Evolutionary conservation across 2,329 filamentous ascomycete species (phyloP).

Genomic region (Neofusicoccum kwambonambiense): DNA sequence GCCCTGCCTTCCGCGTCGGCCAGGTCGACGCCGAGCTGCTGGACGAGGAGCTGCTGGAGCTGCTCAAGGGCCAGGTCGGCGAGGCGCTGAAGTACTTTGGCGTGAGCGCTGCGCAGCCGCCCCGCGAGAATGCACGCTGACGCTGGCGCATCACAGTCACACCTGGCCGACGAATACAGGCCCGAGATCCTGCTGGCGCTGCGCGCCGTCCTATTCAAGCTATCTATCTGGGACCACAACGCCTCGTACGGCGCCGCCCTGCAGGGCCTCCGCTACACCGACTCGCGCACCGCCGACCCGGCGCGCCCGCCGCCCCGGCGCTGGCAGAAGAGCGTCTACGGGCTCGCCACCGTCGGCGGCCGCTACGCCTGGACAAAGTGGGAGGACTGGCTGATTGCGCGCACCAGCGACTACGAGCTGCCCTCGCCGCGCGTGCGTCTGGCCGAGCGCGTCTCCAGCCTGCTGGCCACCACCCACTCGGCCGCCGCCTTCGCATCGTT

Average conservation of each 20-base stretch:
- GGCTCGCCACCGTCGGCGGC: conserved; percentile 80
- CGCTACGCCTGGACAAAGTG: conserved; percentile 89
- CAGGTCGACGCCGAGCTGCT: conserved; percentile 95
- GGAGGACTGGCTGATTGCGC: conserved; percentile 79
- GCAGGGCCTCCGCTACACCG: conserved; percentile 87
- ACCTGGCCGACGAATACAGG: conserved; percentile 82
- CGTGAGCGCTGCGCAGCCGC: conserved; percentile 42
- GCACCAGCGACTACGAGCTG: conserved; percentile 67
- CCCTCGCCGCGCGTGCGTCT: conserved; percentile 47
- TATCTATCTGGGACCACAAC: conserved; percentile 95
- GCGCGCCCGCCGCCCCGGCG: conserved; percentile 67
- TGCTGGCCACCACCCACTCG: conserved; percentile 72
- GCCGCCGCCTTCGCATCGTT: conserved; percentile 82
- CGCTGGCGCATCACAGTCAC: conserved; percentile 37
- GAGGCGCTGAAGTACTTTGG: conserved; percentile 87
- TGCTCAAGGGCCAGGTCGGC: conserved; percentile 81
- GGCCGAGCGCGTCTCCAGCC: conserved; percentile 68
- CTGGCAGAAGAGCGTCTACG: conserved; percentile 82
- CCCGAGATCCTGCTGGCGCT: conserved; percentile 79
- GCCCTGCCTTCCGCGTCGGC: conserved; percentile 86
- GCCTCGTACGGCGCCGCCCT: conserved; percentile 91
- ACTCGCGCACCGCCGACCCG: conserved; percentile 61
- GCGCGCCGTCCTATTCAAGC: conserved; percentile 82
- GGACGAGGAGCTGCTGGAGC: conserved; percentile 85
- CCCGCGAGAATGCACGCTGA: too few species aligned